Conservation (phyloP, 2,329 filamentous ascomycete genomes). For the Tympanopsis confertula region DNA sequence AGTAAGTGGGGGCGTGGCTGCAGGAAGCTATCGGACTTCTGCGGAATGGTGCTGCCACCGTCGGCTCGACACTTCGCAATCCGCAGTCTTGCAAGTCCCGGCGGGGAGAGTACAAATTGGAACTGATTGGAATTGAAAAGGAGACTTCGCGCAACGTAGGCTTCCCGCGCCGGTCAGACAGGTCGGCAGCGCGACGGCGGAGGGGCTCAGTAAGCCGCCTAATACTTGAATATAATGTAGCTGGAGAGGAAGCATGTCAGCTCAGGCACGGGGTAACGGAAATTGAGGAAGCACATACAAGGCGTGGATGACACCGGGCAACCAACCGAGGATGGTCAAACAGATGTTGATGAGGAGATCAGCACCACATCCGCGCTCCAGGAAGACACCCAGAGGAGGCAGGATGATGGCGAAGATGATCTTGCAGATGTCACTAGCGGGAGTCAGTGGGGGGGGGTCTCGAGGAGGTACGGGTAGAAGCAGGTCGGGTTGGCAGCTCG, state of each 20-base stretch:
- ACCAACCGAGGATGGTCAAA: conserved; percentile 61
- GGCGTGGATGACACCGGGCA: conserved; percentile 83
- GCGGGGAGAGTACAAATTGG: no score
- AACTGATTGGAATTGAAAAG: no score
- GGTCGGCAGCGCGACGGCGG: no score
- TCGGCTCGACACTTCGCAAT: no score
- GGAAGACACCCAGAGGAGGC: conserved; percentile 83
- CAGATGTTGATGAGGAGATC: conserved; percentile 89
- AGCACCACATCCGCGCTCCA: conserved; percentile 79
- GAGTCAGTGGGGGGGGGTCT: no score
- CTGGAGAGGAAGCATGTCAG: conserved; percentile 14
- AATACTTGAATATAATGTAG: conserved; percentile 85
- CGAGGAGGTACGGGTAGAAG: neutral
- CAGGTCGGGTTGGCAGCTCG: conserved; percentile 8
- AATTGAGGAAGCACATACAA: conserved; percentile 33
- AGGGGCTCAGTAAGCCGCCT: conserved; percentile 19
- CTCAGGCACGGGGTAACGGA: conserved; percentile 2
- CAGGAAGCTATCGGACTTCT: no score
- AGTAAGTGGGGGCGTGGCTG: no score
- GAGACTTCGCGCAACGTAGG: no score
- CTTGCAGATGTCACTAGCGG: conserved; percentile 51
- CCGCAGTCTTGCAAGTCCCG: no score
- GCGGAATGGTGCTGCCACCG: no score
- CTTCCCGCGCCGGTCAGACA: no score
- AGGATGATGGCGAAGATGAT: conserved; percentile 80